Evolutionary conservation across 768 basidiomycete species (phyloP), one percentile per base, ranked within the genome.

Genomic region (Lactifluus echinatus): DNA sequence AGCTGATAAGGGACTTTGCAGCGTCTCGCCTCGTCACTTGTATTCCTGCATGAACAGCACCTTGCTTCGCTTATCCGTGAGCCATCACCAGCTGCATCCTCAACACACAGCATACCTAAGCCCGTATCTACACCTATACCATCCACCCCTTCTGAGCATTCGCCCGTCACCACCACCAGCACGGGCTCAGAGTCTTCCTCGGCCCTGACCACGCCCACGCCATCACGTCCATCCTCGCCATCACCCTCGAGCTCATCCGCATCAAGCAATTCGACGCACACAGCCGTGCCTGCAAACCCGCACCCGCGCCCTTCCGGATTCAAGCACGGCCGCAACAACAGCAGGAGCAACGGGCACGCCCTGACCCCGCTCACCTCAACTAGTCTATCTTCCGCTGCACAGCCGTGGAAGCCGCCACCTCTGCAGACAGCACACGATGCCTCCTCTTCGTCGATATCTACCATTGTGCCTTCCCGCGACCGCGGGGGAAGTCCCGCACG

Each of bases 191-290:
- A 53, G 4, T 48, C 56, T 10, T 50, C 37, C 2, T 47, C 59
- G 8, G 31, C 54, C 15, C 19, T 54, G 14, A 63, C n/a, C n/a
- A n/a, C 63, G 8, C 63, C 63, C 5, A 62, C 56, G 0, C 50
- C 62, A 33, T 63, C 62, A 2, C 63, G 60, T 21, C 31, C 31
- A 31, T 31, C 31, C 10, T 31, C 31, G 31, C 31, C 31, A 31
- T 5, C 31, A 31, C 31, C 60, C 8, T 63, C 62, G 1, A 53
- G 47, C 17, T 55, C 55, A 3, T 61, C 59, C 17, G 36, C 51
- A 37, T 63, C 63, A 29, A 63, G 48, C 40, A 63, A 46, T 19
- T 63, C 60, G 19, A 63, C 63, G 2, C 60, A 61, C 29, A 63
- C 63, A 33, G 60, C 56, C 10, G 63, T 63, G 1, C 63, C 63